phyloP scores from a whole-genome alignment of 495 filamentous ascomycete genomes.

The Penicillium paradoxum region DNA sequence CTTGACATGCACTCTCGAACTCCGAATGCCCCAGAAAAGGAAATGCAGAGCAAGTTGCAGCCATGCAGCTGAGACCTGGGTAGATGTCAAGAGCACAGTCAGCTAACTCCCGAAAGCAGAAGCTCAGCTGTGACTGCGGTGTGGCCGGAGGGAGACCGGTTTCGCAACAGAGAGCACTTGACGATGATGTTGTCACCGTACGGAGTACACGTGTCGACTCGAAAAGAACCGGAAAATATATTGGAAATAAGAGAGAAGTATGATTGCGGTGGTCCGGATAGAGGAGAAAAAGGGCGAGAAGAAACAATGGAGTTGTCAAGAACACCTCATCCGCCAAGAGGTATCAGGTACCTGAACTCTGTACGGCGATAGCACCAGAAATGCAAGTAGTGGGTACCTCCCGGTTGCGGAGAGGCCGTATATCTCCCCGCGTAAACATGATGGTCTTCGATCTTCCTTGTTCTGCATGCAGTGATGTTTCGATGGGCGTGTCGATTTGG shows the following conservation, averaged over 20 bases:
- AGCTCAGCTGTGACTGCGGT: neutral
- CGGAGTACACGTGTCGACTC: neutral
- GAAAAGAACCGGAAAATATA: no score
- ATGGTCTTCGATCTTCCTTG: constrained; percentile 1
- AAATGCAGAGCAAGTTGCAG: constrained; percentile 23
- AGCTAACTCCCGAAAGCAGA: constrained; percentile 17
- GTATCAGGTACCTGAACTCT: neutral
- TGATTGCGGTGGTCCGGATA: constrained; percentile 4
- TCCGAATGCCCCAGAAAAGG: constrained; percentile 56
- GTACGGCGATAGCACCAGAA: neutral
- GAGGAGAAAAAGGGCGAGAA: neutral
- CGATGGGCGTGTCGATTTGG: neutral
- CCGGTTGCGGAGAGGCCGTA: constrained; percentile 3
- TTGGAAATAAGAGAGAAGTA: neutral
- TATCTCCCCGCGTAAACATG: neutral
- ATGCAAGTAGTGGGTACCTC: neutral
- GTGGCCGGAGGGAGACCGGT: neutral
- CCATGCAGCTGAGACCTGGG: constrained; percentile 12
- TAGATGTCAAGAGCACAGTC: constrained; percentile 8
- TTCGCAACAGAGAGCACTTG: neutral
- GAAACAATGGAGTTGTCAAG: constrained; percentile 10
- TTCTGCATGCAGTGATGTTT: constrained; percentile 7
- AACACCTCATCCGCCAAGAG: neutral
- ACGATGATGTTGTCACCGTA: neutral
- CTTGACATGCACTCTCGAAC: constrained; percentile 57